Base-by-base conservation (phyloP, 2,329 filamentous ascomycete species). In the Hypomyces perniciosus region DNA sequence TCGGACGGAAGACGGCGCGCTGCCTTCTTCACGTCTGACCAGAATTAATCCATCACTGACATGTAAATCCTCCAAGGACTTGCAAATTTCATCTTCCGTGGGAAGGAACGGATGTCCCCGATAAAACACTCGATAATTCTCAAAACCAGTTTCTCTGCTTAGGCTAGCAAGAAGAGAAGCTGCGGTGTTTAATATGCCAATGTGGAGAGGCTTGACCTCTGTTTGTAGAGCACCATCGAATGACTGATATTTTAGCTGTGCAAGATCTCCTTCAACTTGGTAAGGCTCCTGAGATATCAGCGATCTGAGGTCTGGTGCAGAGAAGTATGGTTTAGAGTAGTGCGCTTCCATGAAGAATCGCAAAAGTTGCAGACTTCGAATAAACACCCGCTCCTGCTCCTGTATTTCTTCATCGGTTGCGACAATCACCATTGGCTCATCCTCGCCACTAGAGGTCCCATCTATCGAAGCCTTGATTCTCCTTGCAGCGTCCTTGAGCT, bases 41-140 rank as follows among this genome's bases (percentile, higher is more conserved):
- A 90, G 71, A 27, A 90, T 75, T 20, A 89, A 69, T 2, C 84
- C 84, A 37, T 81, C 79, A 28, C 75, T 73, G 5, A 90, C 74
- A 40, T 78, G 77, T n/a, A 88, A 63, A n/a, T 90, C 85, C 46
- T 81, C 77, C 7, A 93, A 67, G 4, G 84, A 85, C 54, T 76
- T 75, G 59, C 77, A 77, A 28, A 82, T 74, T 27, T 83, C 78
- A 26, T 72, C 72, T 46, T 84, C 77, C 2, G 75, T 73, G 2
- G 87, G 77, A 40, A 83, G 73, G 50, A 92, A 72, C n/a, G 77
- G 75, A 48, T 77, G 76, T 1, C 89, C 89, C 12, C 79, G 78
- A 56, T 83, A 84, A 63, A 90, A 92, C 1, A 88, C 73, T 4
- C 81, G 83, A 59, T 90, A 87, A 59, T 86, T 88, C 5, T 83